Percentiles rank a stretch among this genome's conserved stretches.
Evolutionary conservation across 768 basidiomycete species (phyloP).

Genomic region (Artomyces pyxidatus): DNA sequence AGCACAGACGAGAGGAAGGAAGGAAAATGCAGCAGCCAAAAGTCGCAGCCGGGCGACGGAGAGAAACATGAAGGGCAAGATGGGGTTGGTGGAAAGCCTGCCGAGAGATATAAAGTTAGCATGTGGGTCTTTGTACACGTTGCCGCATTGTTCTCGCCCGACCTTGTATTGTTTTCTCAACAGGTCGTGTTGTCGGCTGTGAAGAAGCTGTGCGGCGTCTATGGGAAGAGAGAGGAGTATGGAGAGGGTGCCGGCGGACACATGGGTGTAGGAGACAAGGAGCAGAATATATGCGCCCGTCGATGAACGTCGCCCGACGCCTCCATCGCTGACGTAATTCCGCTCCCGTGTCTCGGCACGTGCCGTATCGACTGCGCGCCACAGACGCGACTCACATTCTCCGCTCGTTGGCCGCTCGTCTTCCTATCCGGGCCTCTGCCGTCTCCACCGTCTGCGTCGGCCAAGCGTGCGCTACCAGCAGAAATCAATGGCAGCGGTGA

Average conservation of each 20-base stretch:
- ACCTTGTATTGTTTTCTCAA: constrained; percentile 6
- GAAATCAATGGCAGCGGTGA: background rate
- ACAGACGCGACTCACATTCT: background rate
- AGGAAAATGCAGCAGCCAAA: constrained; percentile 28
- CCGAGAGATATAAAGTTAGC: constrained; percentile 9
- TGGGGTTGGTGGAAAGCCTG: background rate
- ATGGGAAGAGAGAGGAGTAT: background rate
- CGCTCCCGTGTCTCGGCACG: background rate
- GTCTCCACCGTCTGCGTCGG: too few species aligned
- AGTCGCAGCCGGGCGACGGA: constrained; percentile 74
- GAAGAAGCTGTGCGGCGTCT: background rate
- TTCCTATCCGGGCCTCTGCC: too few species aligned
- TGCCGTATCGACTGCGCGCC: too few species aligned
- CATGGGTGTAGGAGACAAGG: background rate
- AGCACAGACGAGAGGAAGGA: constrained; percentile 34
- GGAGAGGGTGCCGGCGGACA: background rate
- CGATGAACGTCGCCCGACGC: background rate
- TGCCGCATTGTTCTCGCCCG: constrained; percentile 15
- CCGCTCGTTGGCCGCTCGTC: background rate
- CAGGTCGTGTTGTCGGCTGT: constrained; percentile 1
- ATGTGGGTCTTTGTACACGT: constrained; percentile 11
- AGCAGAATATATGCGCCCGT: background rate
- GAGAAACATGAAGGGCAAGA: constrained; percentile 46
- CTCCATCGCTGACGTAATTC: background rate
- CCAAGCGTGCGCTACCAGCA: too few species aligned